Base-by-base conservation (phyloP, 768 basidiomycete species). In the Russula foetens region DNA sequence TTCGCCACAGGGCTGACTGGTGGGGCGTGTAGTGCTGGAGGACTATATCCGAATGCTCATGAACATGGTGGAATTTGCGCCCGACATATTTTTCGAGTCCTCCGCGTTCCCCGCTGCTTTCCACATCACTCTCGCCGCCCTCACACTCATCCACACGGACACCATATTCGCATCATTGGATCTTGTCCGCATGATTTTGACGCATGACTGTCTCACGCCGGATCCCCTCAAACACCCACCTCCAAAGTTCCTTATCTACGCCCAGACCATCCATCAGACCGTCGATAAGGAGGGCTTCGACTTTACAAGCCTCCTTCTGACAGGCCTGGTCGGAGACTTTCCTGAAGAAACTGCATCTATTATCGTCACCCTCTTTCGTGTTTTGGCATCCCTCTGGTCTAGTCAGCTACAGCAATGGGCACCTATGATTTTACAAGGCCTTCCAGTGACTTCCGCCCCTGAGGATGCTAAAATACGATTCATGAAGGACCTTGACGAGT, bases 31-130 rank as follows among this genome's bases (percentile, higher is more conserved):
- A 98, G 97, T 98, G 28, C 75, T 99, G 68, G 96, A 98, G 71
- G 97, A 99, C 70, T 98, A 95, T 66, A 70, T 93, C 53, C 93
- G 92, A 63, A 79, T 93, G 73, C 74, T 92, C 15, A 72, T 85
- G 56, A 84, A 85, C 64, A 75, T 94, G 68, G 72, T 86, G 51
- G 81, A 85, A 45, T 73, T 79, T 64, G 77, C 81, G 0, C 92
- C 96, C 6, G 84, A 88, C 53, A 75, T 90, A 45, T 82, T 94
- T 65, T 88, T 96, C 75, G 77, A 84, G 62, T 90, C 91, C 2
- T 75, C 86, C 7, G 79, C 83, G 14, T 90, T 98, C 72, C 84
- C 89, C 6, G 70, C 85, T 51, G 86, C 88, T 11, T 89, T 97
- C 74, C 81, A 83, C 38, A 84, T 85, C 46, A 75, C 84, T 31